These are phyloP conservation scores for Phyllosticta citrichinensis DNA, from an alignment of 2,329 filamentous ascomycete species.

Conservation along the genomic window DNA sequence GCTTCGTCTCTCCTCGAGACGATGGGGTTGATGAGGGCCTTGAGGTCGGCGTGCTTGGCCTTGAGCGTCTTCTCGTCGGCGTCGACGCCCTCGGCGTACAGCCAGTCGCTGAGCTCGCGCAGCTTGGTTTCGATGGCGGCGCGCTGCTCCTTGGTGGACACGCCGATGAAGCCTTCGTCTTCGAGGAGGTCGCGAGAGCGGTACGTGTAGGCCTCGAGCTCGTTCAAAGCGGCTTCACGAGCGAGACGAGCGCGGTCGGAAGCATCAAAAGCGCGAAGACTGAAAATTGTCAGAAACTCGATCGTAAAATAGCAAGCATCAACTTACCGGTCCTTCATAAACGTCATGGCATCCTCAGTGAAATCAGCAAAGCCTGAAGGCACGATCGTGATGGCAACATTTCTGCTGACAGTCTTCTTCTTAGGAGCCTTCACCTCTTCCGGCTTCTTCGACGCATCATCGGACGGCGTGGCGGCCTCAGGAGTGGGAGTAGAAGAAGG, in stretches of 20 bases:
- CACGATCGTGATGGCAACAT: conserved; percentile 37
- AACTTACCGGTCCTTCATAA: conserved; percentile 48
- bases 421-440: conserved; percentile 35
- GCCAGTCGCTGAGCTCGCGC: conserved; percentile 70
- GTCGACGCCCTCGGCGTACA: conserved; percentile 74
- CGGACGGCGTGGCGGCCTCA: conserved; percentile 39
- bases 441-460: conserved; percentile 22
- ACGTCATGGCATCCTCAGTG: conserved; percentile 49
- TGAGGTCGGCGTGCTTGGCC: conserved; percentile 64
- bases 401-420: conserved; percentile 43
- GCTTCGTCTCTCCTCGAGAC: conserved; percentile 66
- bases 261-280: conserved; percentile 72
- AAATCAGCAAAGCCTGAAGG: conserved; percentile 43
- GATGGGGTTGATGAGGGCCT: conserved; percentile 68
- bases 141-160: conserved; percentile 60
- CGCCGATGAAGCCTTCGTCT: conserved; percentile 61
- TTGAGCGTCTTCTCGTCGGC: conserved; percentile 67
- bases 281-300: conserved; percentile 22
- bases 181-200: conserved; percentile 73
- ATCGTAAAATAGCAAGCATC: background rate
- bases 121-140: conserved; percentile 57
- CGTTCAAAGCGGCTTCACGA: conserved; percentile 82
- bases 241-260: conserved; percentile 69
- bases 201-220: conserved; percentile 91
- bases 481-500: conserved; percentile 38